Conservation (phyloP, 306 rosid genomes). For the Ormosia semicastrata region DNA sequence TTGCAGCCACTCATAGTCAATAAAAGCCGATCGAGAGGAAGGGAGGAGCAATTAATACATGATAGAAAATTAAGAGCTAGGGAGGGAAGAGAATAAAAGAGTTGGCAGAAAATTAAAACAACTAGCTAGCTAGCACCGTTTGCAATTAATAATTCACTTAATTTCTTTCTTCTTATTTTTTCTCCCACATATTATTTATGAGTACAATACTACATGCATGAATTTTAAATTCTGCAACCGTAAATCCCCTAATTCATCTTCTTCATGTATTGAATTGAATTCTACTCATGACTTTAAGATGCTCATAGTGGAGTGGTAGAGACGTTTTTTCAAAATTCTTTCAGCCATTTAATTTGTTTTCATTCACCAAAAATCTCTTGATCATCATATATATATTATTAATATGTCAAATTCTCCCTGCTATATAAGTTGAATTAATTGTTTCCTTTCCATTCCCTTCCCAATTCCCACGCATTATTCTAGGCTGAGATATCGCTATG, state of each 20-base stretch:
- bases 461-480: too few species aligned
- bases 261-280: background rate
- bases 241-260: background rate
- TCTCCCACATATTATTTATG: slow-evolving; percentile 13
- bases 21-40: background rate
- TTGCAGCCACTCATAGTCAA: background rate
- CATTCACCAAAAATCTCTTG: too few species aligned
- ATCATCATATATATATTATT: too few species aligned
- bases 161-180: background rate
- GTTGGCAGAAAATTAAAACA: slow-evolving; percentile 25
- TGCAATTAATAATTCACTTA: background rate
- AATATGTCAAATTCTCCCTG: too few species aligned
- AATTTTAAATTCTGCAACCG: slow-evolving; percentile 21
- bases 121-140: slow-evolving; percentile 25
- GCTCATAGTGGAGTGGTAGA: background rate
- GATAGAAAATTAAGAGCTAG: background rate
- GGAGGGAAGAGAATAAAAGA: background rate
- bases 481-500: slow-evolving; percentile 90
- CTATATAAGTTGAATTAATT: too few species aligned
- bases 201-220: slow-evolving; percentile 19
- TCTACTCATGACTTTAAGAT: background rate
- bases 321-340: background rate
- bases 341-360: background rate
- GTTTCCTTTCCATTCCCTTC: too few species aligned
- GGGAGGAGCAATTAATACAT: background rate